Evolutionary conservation across 805 yeast genomes (phyloP).

Genomic region (Kluyveromyces aestuarii): DNA sequence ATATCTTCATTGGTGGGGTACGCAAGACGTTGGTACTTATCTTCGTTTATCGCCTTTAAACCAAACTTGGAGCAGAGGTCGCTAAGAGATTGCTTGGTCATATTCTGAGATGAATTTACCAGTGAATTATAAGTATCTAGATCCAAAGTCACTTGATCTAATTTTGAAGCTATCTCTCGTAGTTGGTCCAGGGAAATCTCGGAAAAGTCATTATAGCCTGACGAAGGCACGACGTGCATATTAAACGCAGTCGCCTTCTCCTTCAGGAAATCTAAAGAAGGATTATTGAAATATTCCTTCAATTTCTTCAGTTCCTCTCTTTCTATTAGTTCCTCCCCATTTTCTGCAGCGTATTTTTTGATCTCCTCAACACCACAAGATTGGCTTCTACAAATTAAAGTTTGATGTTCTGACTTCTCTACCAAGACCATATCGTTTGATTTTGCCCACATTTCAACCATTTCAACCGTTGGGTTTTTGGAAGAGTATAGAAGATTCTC

Average conservation of each 20-base stretch:
- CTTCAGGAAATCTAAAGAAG: constrained; percentile 4
- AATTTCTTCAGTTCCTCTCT: no score
- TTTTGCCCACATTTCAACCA: neutral
- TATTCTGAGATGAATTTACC: neutral
- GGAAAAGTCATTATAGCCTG: neutral
- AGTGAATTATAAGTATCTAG: constrained; percentile 8
- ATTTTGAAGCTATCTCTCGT: neutral
- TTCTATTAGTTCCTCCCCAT: no score
- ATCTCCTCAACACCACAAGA: no score
- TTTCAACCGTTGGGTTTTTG: neutral
- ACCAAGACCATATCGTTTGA: neutral
- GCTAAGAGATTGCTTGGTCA: constrained; percentile 11
- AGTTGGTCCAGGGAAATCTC: neutral
- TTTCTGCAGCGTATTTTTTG: no score
- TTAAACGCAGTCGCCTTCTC: neutral
- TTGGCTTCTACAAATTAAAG: no score
- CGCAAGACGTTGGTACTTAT: constrained; percentile 17
- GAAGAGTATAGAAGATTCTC: neutral
- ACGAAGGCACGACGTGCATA: neutral
- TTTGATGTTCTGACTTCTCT: no score
- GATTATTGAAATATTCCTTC: neutral
- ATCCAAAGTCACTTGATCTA: constrained; percentile 11
- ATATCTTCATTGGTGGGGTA: constrained; percentile 13
- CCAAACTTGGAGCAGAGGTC: constrained; percentile 13
- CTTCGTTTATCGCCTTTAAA: constrained; percentile 16